Conservation (phyloP, 139 green algal species). For the Coelastrella sp. region DNA sequence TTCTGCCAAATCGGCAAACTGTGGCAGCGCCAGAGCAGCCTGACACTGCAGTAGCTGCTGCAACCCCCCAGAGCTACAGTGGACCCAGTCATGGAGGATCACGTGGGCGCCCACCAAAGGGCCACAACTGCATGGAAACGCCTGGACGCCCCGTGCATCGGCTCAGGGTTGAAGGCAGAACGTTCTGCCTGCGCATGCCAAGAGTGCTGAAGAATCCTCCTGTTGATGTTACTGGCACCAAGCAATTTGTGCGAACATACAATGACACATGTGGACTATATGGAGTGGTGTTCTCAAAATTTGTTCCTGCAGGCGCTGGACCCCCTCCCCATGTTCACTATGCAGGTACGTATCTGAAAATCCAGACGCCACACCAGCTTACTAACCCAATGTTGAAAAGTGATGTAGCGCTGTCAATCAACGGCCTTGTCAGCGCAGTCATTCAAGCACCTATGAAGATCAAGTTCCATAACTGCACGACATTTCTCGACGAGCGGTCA, state of each 20-base stretch:
- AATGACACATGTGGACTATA: conserved; percentile 13
- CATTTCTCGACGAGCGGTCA: too few relatives aligned
- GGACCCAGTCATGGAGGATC: too few relatives aligned
- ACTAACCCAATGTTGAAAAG: too few relatives aligned
- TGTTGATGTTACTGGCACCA: neutral
- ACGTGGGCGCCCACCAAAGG: too few relatives aligned
- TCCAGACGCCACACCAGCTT: neutral
- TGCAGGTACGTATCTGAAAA: neutral
- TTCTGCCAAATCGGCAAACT: too few relatives aligned
- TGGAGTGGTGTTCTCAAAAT: neutral
- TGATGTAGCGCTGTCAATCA: too few relatives aligned
- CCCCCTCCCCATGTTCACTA: conserved; percentile 6
- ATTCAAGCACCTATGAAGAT: too few relatives aligned
- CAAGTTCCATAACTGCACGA: too few relatives aligned
- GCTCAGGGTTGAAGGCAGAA: neutral
- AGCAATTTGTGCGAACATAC: conserved; percentile 12
- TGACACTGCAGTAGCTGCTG: too few relatives aligned
- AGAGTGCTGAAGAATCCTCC: conserved; percentile 1
- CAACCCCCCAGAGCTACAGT: too few relatives aligned
- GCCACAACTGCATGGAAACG: neutral
- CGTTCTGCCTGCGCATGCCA: conserved; percentile 12
- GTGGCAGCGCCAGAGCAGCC: too few relatives aligned
- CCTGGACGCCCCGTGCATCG: neutral
- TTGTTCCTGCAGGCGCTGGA: neutral
- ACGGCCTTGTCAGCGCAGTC: too few relatives aligned